phyloP scores from a whole-genome alignment of 805 yeast genomes.

The Sungouiella blattae region DNA sequence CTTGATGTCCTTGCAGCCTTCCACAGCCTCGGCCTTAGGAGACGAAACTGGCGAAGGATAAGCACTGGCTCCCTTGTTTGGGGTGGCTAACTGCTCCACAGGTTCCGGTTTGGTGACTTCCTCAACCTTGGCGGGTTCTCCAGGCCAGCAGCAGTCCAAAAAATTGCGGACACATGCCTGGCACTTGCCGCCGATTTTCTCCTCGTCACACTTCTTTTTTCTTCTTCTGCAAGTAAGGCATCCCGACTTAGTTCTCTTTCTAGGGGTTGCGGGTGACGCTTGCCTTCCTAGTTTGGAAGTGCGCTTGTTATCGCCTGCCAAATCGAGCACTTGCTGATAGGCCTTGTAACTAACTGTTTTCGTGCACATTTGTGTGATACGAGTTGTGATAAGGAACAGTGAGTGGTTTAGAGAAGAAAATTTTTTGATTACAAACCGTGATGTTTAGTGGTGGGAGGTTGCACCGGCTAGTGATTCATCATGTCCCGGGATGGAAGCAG shows the following conservation, averaged over 20 bases:
- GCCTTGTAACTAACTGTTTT: conserved; percentile 25
- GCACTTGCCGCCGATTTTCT: conserved; percentile 38
- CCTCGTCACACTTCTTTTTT: conserved; percentile 62
- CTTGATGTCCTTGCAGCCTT: conserved; percentile 16
- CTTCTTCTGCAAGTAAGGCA: conserved; percentile 57
- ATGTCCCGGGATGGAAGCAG: conserved; percentile 11
- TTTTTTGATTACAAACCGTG: no score
- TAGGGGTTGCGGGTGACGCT: conserved; percentile 12
- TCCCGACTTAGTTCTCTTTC: conserved; percentile 18
- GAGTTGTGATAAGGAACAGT: no score
- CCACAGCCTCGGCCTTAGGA: conserved; percentile 19
- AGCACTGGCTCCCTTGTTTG: conserved; percentile 18
- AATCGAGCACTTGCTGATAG: conserved; percentile 36
- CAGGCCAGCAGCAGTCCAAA: conserved; percentile 44
- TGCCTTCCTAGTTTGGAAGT: conserved; percentile 15
- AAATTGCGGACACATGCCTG: conserved; percentile 44
- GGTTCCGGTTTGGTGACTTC: conserved; percentile 3
- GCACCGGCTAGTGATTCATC: conserved; percentile 6
- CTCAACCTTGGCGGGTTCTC: conserved; percentile 1
- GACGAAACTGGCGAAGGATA: conserved; percentile 33
- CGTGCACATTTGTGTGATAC: neutral
- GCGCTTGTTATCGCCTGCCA: conserved; percentile 13
- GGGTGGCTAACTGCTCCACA: conserved; percentile 1
- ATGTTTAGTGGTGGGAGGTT: no score
- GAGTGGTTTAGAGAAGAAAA: no score